Percentiles rank a stretch among this genome's conserved stretches.
Evolutionary conservation across 2,329 filamentous ascomycete genomes (phyloP).

Genomic region (Cladosporium sp.): DNA sequence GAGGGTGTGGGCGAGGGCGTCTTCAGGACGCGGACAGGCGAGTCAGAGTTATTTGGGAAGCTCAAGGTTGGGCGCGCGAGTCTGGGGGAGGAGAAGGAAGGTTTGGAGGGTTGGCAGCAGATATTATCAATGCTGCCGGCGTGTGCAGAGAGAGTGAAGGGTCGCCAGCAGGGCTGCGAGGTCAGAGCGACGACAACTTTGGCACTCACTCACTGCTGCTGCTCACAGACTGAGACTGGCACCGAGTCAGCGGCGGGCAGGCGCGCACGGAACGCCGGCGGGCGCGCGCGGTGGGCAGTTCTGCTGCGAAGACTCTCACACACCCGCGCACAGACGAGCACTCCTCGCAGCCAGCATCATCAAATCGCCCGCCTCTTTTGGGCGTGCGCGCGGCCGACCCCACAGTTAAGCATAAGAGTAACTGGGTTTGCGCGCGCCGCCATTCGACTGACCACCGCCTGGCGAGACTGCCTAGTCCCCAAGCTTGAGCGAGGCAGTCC

Average conservation of each 20-base stretch:
- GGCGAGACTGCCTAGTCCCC: not conserved
- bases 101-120: constrained; percentile 3
- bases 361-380: not conserved
- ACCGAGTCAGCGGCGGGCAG: constrained; percentile 13
- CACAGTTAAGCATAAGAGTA: constrained; percentile 30
- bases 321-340: not conserved
- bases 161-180: too few species aligned
- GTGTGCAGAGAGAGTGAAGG: constrained; percentile 16
- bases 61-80: constrained; percentile 18
- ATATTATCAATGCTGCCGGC: constrained; percentile 18
- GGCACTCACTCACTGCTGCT: too few species aligned
- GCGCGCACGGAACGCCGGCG: not conserved
- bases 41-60: constrained; percentile 16
- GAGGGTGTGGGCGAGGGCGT: not conserved
- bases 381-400: constrained; percentile 19
- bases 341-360: not conserved
- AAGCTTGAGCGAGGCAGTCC: not conserved
- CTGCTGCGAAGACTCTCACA: not conserved
- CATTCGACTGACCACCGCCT: not conserved
- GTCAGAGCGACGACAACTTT: too few species aligned
- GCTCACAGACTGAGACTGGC: too few species aligned
- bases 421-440: constrained; percentile 32
- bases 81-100: constrained; percentile 15
- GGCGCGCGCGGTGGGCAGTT: not conserved
- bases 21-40: constrained; percentile 14